Evolutionary conservation across 345 rosid genomes (phyloP), one percentile per base, ranked within the genome.

Genomic region (Triadica sebifera): DNA sequence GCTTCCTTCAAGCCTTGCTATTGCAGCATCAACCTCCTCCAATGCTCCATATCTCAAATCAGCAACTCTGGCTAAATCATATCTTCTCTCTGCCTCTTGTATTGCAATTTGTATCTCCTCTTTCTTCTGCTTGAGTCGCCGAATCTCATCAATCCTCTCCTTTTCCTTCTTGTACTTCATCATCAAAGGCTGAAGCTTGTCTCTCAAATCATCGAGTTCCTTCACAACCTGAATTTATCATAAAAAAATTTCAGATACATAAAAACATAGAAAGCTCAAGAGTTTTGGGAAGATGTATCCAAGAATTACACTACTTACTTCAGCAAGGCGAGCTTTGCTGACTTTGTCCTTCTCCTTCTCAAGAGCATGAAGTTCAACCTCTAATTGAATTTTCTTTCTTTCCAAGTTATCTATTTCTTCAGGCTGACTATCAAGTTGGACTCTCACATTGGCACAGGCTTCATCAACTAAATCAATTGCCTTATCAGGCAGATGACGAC

Each of bases 341-440:
- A 97, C 94, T 74, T 92, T 94, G 45, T 94, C 98, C 74, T 94
- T 92, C 84, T 94, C 98, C 75, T 84, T 94, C 70, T 94, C 98
- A 59, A 92, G 86, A 0, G 97, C 97, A 81, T 94, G 98, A 39
- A 88, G 89, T 53, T 94, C 98, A 73, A 92, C 86, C 63, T 92
- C 98, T 60, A 92, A 72, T 79, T 92, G 98, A 83, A 94, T 94
- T 52, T 92, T 85, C 80, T 80, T 92, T 81, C 98, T 86, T 64
- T 94, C 95, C 12, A 94, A 93, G 62, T 84, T 87, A 76, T 94
- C 98, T 15, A 94, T 94, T 81, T 92, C 98, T 24, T 94, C 98
- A 2, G 98, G 98, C 79, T 92, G 98, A 71, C 98, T 94, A 72
- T 94, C 98, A 51, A 91, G 89, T 73, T 94, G 98, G n/a, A 92